Base-by-base conservation (phyloP, 768 basidiomycete species). In the Suillus fuscotomentosus region DNA sequence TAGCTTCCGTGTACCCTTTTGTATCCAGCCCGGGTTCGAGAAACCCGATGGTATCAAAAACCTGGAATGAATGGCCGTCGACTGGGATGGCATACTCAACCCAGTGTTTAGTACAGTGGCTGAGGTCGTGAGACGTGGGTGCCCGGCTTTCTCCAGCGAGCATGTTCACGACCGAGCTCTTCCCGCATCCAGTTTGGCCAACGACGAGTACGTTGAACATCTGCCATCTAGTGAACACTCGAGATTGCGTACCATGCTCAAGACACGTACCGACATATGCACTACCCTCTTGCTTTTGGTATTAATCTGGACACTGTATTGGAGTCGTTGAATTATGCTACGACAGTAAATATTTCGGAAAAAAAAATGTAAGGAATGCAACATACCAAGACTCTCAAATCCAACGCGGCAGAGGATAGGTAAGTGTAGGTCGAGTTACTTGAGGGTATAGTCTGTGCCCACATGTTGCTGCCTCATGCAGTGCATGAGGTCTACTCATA, bases 11-110 rank as follows among this genome's bases (percentile, higher is more conserved):
- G 64, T 66, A 66, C 67, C 41, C 42, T n/a, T 57, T 38, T 63
- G 65, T 34, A 24, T 63, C 68, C 10, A 61, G 43, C 48, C 67
- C 61, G 43, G 68, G 69, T 57, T 71, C 76, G 34, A 73, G 72
- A 55, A 78, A 76, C 2, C 77, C 78, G 54, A 68, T 73, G 20
- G 77, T 78, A 60, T 79, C 77, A 69, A 68, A 78, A 51, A 79
- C 31, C 14, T 68, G 70, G 63, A 76, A 74, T 27, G 60, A 61
- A 51, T 50, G 36, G 2, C 27, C 41, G 13, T 61, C 56, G 13
- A 61, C 36, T 15, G 60, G 56, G 34, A 64, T 62, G 20, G 65
- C 60, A n/a, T 69, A 65, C 67, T 67, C 66, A 14, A 63, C 64
- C 61, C 67, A 72, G 9, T 71, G 61, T 41, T 70, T 75, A 0